Evolutionary conservation across 768 basidiomycete species (phyloP), one percentile per base, ranked within the genome.

Genomic region (Leucogyrophana mollusca): DNA sequence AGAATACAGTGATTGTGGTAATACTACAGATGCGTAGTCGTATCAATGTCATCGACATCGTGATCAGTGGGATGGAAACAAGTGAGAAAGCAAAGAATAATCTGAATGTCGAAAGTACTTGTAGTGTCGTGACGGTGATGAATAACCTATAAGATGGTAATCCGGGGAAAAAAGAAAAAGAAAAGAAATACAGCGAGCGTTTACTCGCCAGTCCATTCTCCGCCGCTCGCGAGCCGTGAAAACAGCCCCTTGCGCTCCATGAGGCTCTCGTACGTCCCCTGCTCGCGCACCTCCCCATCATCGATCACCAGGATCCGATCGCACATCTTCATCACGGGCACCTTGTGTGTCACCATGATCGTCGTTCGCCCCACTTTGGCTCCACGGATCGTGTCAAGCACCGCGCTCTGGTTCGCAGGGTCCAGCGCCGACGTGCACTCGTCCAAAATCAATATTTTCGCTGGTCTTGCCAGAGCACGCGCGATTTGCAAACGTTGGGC

Each of bases 341-440:
- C 64, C 65, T 95, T 95, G 69, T 98, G 95, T 10, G 94, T 97
- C 54, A 97, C 83, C 78, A 97, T 87, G 53, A 97, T 65, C 46
- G 90, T 93, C 52, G 93, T 95, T 45, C 84, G 72, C 17, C 82
- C 80, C n/a, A 73, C 64, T 69, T 80, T 82, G 46, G 82, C 82
- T 22, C 67, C 59, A 47, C 71, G 70, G 40, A 94, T 82, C 7
- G 90, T 85, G 45, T 90, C 83, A 57, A 97, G 67, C 13, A 98
- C 86, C 14, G 79, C 84, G 2, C 78, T 75, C 68, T 94, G 87
- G 66, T 95, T 97, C 56, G 82, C 81, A 2, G 79, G 72, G 61
- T 98, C 94, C 48, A 97, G 69, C 4, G 94, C 91, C 34, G 83
- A 85, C n/a, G 95, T 98, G 61, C 94, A 96, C 61, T 98, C 95